A percentile compares a stretch with the other conserved stretches of the same genome.
Evolutionary conservation across 805 yeast genomes (phyloP).

Genomic region (Priceomyces castillae): DNA sequence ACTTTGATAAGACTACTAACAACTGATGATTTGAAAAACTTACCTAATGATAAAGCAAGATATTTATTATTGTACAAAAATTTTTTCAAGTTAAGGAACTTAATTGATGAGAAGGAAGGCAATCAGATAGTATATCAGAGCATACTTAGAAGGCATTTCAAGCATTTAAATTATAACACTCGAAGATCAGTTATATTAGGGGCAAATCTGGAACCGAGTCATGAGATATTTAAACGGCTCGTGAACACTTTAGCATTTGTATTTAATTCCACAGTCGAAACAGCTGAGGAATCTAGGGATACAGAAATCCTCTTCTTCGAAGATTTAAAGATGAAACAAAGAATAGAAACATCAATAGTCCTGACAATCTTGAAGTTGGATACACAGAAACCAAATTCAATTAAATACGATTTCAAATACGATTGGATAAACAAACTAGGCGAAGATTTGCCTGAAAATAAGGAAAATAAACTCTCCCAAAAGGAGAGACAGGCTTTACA

Average conservation of each 20-base stretch:
- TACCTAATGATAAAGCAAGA: conserved; percentile 11
- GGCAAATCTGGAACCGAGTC: conserved; percentile 5
- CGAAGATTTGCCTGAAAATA: neutral
- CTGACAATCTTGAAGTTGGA: conserved; percentile 25
- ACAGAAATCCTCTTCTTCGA: conserved; percentile 14
- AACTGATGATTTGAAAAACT: conserved; percentile 1
- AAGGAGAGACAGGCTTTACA: conserved; percentile 4
- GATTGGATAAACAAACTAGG: conserved; percentile 19
- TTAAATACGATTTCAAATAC: conserved; percentile 25
- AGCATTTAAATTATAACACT: conserved; percentile 14
- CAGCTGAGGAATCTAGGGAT: conserved; percentile 7
- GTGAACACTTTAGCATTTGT: conserved; percentile 30
- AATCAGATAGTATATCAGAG: conserved; percentile 15
- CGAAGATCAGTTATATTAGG: conserved; percentile 15
- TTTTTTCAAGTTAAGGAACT: conserved; percentile 29
- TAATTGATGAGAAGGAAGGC: conserved; percentile 16
- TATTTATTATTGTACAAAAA: conserved; percentile 27
- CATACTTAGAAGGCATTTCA: conserved; percentile 27
- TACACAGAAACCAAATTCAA: conserved; percentile 16
- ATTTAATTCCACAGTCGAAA: conserved; percentile 28
- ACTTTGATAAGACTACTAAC: conserved; percentile 3
- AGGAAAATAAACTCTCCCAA: neutral
- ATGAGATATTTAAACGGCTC: conserved; percentile 19
- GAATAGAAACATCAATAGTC: conserved; percentile 23
- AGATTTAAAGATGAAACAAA: conserved; percentile 15